Evolutionary conservation across 2,329 filamentous ascomycete genomes (phyloP).

Genomic region (Sordariomycetes sp.): DNA sequence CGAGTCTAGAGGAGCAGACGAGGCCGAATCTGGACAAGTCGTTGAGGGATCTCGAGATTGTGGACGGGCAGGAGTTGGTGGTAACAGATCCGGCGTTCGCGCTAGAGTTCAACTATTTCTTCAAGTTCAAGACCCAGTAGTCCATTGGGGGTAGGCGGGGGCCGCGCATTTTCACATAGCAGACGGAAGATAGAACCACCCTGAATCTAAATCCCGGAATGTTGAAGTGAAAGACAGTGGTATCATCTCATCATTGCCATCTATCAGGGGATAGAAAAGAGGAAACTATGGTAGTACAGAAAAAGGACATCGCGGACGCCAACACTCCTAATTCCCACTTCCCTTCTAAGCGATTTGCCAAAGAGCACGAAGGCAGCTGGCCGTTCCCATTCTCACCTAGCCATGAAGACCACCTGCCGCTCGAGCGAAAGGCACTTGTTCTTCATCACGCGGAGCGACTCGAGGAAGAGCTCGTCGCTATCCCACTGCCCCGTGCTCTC

Average conservation of each 20-base stretch:
- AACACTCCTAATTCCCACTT: not conserved
- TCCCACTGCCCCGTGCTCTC: constrained; percentile 94
- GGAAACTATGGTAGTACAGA: not conserved
- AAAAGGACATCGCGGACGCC: not conserved
- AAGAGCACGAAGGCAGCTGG: not conserved
- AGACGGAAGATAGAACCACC: not conserved
- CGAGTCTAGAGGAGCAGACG: constrained; percentile 72
- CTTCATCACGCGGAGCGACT: constrained; percentile 75
- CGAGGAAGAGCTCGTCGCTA: constrained; percentile 85
- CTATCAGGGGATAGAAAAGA: not conserved
- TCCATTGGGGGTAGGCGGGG: not conserved
- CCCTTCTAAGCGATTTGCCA: not conserved
- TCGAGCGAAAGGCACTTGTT: constrained; percentile 67
- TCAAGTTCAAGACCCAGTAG: constrained; percentile 27
- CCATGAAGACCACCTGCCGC: constrained; percentile 56
- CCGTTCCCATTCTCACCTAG: constrained; percentile 19
- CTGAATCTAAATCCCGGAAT: not conserved
- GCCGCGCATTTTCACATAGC: not conserved
- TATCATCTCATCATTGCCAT: not conserved
- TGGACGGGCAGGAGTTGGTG: constrained; percentile 76
- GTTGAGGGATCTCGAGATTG: constrained; percentile 57
- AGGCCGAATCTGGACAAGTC: constrained; percentile 70
- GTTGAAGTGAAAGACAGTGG: not conserved
- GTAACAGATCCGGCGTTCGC: constrained; percentile 85
- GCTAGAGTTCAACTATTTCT: constrained; percentile 48